Evolutionary conservation across 768 basidiomycete species (phyloP).

Genomic region (Lentinula detonsa): DNA sequence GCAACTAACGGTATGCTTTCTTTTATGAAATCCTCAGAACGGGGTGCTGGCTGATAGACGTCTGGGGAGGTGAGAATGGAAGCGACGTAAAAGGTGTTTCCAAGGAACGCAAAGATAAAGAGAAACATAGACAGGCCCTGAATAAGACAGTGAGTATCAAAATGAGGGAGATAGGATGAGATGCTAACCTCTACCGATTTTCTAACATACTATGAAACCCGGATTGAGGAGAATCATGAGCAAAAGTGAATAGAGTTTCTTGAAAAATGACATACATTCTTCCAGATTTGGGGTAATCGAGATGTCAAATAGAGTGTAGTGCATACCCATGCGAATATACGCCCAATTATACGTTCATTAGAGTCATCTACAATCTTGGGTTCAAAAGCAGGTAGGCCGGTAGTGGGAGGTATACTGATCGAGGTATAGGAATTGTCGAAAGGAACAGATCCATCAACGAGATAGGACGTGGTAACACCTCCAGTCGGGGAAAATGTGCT

Average conservation of each 20-base stretch:
- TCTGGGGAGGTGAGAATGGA: constrained; percentile 82
- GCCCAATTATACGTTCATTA: constrained; percentile 69
- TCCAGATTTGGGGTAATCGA: constrained; percentile 97
- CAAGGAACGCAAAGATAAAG: constrained; percentile 90
- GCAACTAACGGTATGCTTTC: constrained; percentile 82
- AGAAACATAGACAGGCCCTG: constrained; percentile 91
- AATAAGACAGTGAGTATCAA: constrained; percentile 4
- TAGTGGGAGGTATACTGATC: constrained; percentile 4
- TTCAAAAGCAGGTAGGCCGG: constrained; percentile 10
- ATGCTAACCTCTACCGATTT: constrained; percentile 77
- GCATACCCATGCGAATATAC: constrained; percentile 92
- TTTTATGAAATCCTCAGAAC: constrained; percentile 59
- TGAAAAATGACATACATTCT: constrained; percentile 59
- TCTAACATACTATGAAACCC: constrained; percentile 56
- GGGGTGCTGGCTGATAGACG: constrained; percentile 48
- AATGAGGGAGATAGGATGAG: not conserved
- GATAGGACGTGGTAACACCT: not conserved
- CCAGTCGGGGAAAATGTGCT: not conserved
- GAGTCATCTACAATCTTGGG: constrained; percentile 19
- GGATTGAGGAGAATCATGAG: not conserved
- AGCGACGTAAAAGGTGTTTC: constrained; percentile 89
- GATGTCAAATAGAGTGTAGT: constrained; percentile 91
- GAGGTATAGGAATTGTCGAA: constrained; percentile 6
- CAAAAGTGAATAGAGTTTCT: not conserved
- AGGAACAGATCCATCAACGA: not conserved